phyloP scores from a whole-genome alignment of 2,329 filamentous ascomycete species.

The Leptographium wingfieldii region DNA sequence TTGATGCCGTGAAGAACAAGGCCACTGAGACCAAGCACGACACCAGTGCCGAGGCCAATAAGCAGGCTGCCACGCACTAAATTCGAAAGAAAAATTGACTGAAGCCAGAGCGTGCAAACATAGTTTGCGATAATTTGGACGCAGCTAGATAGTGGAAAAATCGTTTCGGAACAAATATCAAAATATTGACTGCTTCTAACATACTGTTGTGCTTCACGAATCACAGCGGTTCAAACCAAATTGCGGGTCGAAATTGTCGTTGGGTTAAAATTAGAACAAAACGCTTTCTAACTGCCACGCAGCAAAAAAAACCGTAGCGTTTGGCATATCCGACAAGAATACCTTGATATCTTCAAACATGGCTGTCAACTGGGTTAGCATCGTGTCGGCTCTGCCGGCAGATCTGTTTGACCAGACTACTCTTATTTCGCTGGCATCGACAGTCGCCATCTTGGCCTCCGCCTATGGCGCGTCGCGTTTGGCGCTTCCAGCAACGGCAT shows the following conservation, averaged over 20 bases:
- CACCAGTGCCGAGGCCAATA: slow-evolving; percentile 24
- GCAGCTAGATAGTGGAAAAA: too few relatives aligned
- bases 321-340: too few relatives aligned
- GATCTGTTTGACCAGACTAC: slow-evolving; percentile 49
- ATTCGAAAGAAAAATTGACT: neutral
- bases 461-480: slow-evolving; percentile 37
- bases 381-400: slow-evolving; percentile 27
- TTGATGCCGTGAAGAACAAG: slow-evolving; percentile 24
- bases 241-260: too few relatives aligned
- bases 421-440: slow-evolving; percentile 43
- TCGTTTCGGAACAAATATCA: too few relatives aligned
- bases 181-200: too few relatives aligned
- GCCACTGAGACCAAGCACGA: slow-evolving; percentile 18
- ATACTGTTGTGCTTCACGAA: too few relatives aligned
- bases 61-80: slow-evolving; percentile 26
- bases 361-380: neutral
- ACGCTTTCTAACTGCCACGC: too few relatives aligned
- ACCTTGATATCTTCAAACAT: neutral
- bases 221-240: too few relatives aligned
- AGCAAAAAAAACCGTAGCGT: too few relatives aligned
- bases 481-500: slow-evolving; percentile 36
- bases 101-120: too few relatives aligned
- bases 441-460: slow-evolving; percentile 36
- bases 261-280: too few relatives aligned
- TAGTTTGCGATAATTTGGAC: neutral